Conservation (phyloP, 2,329 filamentous ascomycete species). For the Aspergillus jensenii region DNA sequence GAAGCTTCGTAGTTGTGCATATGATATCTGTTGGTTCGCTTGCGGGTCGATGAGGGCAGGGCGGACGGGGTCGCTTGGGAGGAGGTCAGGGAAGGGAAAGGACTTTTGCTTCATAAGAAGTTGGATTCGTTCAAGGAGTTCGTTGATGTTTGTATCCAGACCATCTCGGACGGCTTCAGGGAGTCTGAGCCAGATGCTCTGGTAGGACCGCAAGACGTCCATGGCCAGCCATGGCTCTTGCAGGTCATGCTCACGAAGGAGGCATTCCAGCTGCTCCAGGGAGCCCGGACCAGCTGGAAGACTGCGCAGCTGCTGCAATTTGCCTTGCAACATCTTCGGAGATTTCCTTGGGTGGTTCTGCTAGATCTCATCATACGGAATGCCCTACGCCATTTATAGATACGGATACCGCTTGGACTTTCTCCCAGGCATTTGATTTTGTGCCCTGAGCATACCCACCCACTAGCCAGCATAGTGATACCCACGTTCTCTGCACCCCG, state of each 20-base stretch:
- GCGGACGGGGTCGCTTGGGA: neutral
- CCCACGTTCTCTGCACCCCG: too few relatives aligned
- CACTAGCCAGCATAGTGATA: too few relatives aligned
- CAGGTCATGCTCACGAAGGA: neutral
- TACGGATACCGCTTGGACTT: too few relatives aligned
- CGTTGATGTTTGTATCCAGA: neutral
- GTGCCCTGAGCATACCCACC: too few relatives aligned
- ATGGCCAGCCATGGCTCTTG: neutral
- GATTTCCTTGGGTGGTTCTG: too few relatives aligned
- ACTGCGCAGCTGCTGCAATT: neutral
- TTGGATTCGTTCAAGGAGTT: neutral
- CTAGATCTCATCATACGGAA: too few relatives aligned
- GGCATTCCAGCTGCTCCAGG: neutral
- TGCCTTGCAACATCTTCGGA: neutral
- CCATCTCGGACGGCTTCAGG: neutral
- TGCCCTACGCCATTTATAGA: too few relatives aligned
- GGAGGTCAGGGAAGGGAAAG: neutral
- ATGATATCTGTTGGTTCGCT: neutral
- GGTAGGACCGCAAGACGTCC: constrained; percentile 2
- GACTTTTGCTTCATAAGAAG: neutral
- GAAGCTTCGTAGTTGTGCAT: neutral
- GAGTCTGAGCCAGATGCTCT: constrained; percentile 3
- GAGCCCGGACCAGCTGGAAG: neutral
- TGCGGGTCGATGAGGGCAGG: constrained; percentile 4
- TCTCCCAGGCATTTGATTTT: too few relatives aligned